These are phyloP conservation scores for Candida insectalens DNA, from an alignment of 805 yeast species.

Conservation along the genomic window DNA sequence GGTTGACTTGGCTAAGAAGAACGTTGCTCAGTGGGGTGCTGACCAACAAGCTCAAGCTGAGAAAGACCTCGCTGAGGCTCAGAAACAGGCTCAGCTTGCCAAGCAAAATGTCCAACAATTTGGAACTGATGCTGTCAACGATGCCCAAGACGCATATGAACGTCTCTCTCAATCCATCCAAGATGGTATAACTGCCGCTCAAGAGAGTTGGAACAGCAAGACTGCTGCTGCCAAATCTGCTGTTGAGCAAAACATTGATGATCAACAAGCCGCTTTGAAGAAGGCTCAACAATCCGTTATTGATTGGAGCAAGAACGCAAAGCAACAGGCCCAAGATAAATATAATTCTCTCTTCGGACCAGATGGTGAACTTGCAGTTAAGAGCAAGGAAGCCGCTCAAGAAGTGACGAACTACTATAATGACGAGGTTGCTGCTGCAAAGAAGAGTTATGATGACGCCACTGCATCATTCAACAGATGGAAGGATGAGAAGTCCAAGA, in stretches of 20 bases:
- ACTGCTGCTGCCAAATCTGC: slow-evolving; percentile 6
- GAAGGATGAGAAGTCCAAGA: slow-evolving; percentile 21
- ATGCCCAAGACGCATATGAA: slow-evolving; percentile 1
- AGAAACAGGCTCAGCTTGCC: slow-evolving; percentile 8
- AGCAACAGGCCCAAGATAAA: slow-evolving; percentile 33
- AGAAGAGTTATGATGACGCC: slow-evolving; percentile 18
- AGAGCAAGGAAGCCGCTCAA: slow-evolving; percentile 15
- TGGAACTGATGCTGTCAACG: slow-evolving; percentile 4
- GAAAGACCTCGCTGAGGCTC: slow-evolving; percentile 9
- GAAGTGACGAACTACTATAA: slow-evolving; percentile 15
- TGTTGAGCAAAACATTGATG: slow-evolving; percentile 22
- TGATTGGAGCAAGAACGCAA: slow-evolving; percentile 40
- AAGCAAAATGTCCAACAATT: slow-evolving; percentile 6
- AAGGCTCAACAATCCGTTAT: slow-evolving; percentile 18
- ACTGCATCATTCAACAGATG: slow-evolving; percentile 21
- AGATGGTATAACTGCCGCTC: slow-evolving; percentile 8
- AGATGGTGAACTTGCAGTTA: slow-evolving; percentile 12
- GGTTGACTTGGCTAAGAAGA: slow-evolving; percentile 6
- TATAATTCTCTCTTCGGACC: slow-evolving; percentile 18
- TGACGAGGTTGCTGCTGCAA: slow-evolving; percentile 15
- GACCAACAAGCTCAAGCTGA: slow-evolving; percentile 2
- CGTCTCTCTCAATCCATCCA: slow-evolving; percentile 4
- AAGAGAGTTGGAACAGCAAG: slow-evolving; percentile 6
- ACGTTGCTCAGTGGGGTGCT: slow-evolving; percentile 4
- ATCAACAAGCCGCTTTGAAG: not conserved